Conservation (phyloP, 495 filamentous ascomycete species). For the Neohortaea acidophila region DNA sequence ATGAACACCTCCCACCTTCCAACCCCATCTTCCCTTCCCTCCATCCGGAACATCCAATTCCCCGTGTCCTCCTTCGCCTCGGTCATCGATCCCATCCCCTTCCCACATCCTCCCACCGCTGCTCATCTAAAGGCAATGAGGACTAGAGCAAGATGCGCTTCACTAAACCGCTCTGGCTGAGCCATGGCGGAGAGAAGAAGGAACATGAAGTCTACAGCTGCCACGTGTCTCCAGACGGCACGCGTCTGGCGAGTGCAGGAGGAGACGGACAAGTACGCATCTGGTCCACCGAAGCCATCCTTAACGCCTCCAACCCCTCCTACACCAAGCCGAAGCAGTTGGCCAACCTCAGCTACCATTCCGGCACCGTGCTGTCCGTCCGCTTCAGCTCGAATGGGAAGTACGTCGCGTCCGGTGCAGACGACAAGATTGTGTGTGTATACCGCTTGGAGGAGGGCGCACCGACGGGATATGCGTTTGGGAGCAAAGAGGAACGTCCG, state of each 20-base stretch:
- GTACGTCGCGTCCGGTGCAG: conserved; percentile 89
- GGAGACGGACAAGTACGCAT: conserved; percentile 96
- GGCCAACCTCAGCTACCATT: conserved; percentile 94
- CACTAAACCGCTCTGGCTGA: conserved; percentile 87
- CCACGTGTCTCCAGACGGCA: conserved; percentile 88
- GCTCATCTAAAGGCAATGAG: too few relatives aligned
- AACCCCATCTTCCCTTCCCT: too few relatives aligned
- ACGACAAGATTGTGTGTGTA: conserved; percentile 96
- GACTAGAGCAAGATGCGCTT: conserved; percentile 72
- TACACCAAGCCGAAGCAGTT: conserved; percentile 76
- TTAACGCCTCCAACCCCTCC: conserved; percentile 51
- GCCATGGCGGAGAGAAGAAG: conserved; percentile 74
- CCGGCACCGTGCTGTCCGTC: conserved; percentile 90
- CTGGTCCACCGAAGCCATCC: conserved; percentile 91
- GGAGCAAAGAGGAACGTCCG: conserved; percentile 81
- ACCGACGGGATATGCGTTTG: conserved; percentile 56
- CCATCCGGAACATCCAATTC: too few relatives aligned
- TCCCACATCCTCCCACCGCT: too few relatives aligned
- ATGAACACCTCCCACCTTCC: too few relatives aligned
- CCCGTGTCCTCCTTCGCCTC: too few relatives aligned
- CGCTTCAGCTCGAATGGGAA: conserved; percentile 86
- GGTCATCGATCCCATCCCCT: too few relatives aligned
- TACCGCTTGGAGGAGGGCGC: conserved; percentile 77
- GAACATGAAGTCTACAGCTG: conserved; percentile 97
- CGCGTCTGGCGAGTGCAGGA: conserved; percentile 77